Percentiles rank a stretch among this genome's conserved stretches.
Conservation (phyloP, 352 stramenopile genomes). For the Globisporangium polare region DNA sequence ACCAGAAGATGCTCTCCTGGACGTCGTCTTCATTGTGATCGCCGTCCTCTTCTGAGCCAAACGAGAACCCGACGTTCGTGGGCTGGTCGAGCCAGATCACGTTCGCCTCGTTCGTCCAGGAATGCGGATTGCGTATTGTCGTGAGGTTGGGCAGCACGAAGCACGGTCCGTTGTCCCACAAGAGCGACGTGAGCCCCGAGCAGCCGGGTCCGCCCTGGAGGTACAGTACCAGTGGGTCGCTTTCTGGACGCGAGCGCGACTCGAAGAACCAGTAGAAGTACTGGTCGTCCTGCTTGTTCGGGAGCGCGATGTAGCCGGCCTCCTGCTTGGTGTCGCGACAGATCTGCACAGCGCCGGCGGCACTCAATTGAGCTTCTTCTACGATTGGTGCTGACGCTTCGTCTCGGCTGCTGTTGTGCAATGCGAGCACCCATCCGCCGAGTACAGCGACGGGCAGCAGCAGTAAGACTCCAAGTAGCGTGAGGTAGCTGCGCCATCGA, state of each 20-base stretch:
- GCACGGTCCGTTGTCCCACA: not conserved
- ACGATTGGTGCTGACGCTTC: too few relatives aligned
- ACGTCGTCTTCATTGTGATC: not conserved
- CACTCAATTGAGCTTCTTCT: too few relatives aligned
- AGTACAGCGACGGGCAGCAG: too few relatives aligned
- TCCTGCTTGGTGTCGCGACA: not conserved
- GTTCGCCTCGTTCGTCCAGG: not conserved
- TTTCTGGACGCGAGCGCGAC: not conserved
- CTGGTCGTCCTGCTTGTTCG: not conserved
- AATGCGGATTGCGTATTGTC: not conserved
- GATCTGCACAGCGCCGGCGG: not conserved
- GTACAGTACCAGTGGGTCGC: not conserved
- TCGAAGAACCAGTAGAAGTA: not conserved
- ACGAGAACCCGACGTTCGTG: not conserved
- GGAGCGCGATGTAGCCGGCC: not conserved
- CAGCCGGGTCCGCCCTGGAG: not conserved
- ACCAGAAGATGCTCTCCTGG: not conserved
- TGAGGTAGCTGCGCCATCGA: too few relatives aligned
- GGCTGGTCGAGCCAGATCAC: not conserved
- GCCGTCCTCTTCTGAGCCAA: not conserved
- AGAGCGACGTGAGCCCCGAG: not conserved
- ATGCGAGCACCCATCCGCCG: too few relatives aligned
- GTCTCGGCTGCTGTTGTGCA: too few relatives aligned
- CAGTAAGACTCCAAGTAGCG: too few relatives aligned
- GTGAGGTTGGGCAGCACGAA: not conserved